Evolutionary conservation across 2,329 filamentous ascomycete species (phyloP).

Genomic region (Talaromyces sp.): DNA sequence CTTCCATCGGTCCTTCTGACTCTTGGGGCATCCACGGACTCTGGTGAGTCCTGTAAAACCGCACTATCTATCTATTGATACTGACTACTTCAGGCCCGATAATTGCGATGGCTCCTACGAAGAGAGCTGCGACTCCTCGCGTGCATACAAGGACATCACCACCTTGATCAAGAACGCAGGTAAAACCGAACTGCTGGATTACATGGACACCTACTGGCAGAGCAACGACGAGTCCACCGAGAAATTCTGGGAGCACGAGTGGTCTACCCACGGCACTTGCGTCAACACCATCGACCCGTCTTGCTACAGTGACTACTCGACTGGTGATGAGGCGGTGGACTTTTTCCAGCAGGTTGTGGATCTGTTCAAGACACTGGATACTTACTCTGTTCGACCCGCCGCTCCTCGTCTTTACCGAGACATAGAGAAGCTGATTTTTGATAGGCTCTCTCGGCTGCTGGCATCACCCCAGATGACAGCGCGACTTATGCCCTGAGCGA

Average conservation of each 20-base stretch:
- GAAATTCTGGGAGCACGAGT: constrained; percentile 67
- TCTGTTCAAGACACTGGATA: constrained; percentile 55
- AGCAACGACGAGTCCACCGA: constrained; percentile 54
- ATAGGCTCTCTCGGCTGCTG: constrained; percentile 52
- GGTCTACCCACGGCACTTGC: constrained; percentile 69
- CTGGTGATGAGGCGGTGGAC: constrained; percentile 57
- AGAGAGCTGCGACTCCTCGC: constrained; percentile 52
- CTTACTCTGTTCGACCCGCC: constrained; percentile 43
- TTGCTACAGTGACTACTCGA: constrained; percentile 59
- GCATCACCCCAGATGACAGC: constrained; percentile 51
- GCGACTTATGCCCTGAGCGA: constrained; percentile 51
- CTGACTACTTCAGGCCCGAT: constrained; percentile 38
- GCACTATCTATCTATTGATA: background rate
- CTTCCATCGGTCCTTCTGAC: constrained; percentile 52
- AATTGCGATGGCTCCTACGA: constrained; percentile 58
- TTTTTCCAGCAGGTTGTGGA: constrained; percentile 56
- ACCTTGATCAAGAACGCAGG: constrained; percentile 52
- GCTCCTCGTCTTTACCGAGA: too few species aligned
- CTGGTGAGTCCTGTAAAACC: constrained; percentile 42
- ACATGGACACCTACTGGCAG: constrained; percentile 62
- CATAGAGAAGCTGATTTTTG: background rate
- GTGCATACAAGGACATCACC: constrained; percentile 57
- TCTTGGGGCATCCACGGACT: constrained; percentile 59
- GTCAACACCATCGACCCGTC: constrained; percentile 63
- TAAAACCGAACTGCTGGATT: constrained; percentile 49